Conservation (phyloP, 2,329 filamentous ascomycete species). For the Aspergillus tubingensis region DNA sequence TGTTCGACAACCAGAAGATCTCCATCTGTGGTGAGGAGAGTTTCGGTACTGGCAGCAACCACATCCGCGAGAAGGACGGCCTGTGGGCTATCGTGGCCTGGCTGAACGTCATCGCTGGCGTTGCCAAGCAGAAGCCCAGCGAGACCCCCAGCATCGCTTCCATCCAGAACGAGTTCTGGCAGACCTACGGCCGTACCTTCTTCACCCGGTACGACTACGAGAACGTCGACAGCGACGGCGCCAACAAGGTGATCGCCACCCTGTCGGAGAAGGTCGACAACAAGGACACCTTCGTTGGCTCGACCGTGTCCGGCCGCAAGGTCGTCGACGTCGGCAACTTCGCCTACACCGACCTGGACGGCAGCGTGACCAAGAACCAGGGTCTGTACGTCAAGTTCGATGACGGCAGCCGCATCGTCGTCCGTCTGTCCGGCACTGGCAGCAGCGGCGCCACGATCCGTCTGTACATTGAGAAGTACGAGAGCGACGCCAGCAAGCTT, state of each 20-base stretch:
- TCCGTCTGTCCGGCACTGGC: slow-evolving; percentile 91
- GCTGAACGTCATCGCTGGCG: slow-evolving; percentile 96
- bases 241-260: slow-evolving; percentile 83
- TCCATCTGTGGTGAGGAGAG: slow-evolving; percentile 99
- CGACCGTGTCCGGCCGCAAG: slow-evolving; percentile 77
- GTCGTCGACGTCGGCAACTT: slow-evolving; percentile 93
- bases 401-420: slow-evolving; percentile 91
- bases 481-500: slow-evolving; percentile 75
- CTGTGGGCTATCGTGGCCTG: slow-evolving; percentile 97
- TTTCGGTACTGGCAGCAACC: slow-evolving; percentile 96
- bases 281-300: slow-evolving; percentile 76
- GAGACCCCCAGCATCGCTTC: slow-evolving; percentile 89
- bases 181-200: slow-evolving; percentile 92
- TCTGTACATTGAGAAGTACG: slow-evolving; percentile 96
- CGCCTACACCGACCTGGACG: slow-evolving; percentile 97
- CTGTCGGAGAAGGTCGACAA: slow-evolving; percentile 76
- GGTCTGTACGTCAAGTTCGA: slow-evolving; percentile 93
- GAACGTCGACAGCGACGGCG: slow-evolving; percentile 85
- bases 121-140: slow-evolving; percentile 77
- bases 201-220: slow-evolving; percentile 99
- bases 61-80: slow-evolving; percentile 98
- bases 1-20: slow-evolving; percentile 92
- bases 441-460: slow-evolving; percentile 95
- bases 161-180: slow-evolving; percentile 98
- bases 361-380: slow-evolving; percentile 92